Evolutionary conservation across 495 filamentous ascomycete genomes (phyloP), one percentile per base, ranked within the genome.

Genomic region (Tuber magnatum): DNA sequence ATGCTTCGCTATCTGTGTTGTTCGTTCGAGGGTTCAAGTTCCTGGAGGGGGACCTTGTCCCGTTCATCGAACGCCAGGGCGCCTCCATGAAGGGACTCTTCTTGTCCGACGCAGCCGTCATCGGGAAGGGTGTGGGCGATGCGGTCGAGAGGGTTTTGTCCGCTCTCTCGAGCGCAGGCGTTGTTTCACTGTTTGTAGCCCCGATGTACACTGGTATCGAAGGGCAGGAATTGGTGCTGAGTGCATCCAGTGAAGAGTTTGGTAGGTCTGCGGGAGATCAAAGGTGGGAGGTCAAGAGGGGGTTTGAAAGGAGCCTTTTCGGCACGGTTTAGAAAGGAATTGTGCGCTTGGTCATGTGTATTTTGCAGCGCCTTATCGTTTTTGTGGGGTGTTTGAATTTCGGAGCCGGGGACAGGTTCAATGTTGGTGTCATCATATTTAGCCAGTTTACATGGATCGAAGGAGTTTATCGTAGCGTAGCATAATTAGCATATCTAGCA

Each of bases 1-100:
- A 65, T 32, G 56, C 56, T 65, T 65, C 56, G n/a, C 28, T 65
- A 12, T 65, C 56, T 32, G 56, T 65, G 9, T 9, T 65, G 56
- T 65, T 65, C 24, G 56, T 65, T 18, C 56, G 32, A 28, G 56
- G 56, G 28, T 65, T 65, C 56, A 65, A 65, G 56, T 65, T 65
- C 56, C 3, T 65, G 28, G 56, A 65, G 28, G 56, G 56, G 0
- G 56, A 65, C 56, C 56, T 65, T 0, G 3, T 65, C 56, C 28
- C 56, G 10, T 65, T 65, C 56, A 32, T 65, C 56, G 56, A 32
- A 14, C 56, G 56, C 28, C 56, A 18, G 56, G 56, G 56, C 9
- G 56, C 28, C 28, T 65, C 28, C 10, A 32, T 65, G 56, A 65
- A 35, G 56, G 56, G 56, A 12, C 28, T 65, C 32, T 65, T 65